Base-by-base conservation (phyloP, 2,329 filamentous ascomycete genomes). In the Trichoderma breve region DNA sequence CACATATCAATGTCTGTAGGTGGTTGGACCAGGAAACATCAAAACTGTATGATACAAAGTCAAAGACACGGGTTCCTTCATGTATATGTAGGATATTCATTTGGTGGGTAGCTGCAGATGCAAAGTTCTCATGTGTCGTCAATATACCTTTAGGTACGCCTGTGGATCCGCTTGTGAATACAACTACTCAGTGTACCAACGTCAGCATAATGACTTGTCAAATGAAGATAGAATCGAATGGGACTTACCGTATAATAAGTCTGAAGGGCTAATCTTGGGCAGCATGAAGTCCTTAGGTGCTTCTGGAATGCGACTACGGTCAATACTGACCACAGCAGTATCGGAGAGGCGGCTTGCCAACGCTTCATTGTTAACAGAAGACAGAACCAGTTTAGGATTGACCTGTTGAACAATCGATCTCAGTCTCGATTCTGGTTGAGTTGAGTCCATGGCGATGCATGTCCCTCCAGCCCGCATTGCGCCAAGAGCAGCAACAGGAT, bases 141-240 rank as follows among this genome's bases (percentile, higher is more conserved):
- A 86, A 79, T n/a, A 86, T 84, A 43, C 85, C 86, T 77, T 87
- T 87, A 3, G 86, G 86, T 39, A 79, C 78, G 4, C 86, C 86
- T 0, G 85, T 87, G 24, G 83, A 85, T 18, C 86, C 86, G 18
- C 85, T 87, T n/a, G 86, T 87, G 74, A 87, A 87, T 76, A 86
- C 84, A 73, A 86, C 83, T 57, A 32, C 36, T 39, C 21, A 9
- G 18, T 30, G 3, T 58, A 36, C 1, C 28, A 61, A 70, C 14
- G 11, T 71, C 32, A 64, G 58, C 24, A 53, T 47, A 28, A n/a
- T 24, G 1, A 53, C 30, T 64, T 36, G 39, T 58, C 6, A 3
- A 57, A 57, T 18, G 39, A 15, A 15, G 26, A 26, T 15, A 14
- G 28, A 39, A 36, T 28, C 7, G 30, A 14, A 39, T 30, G 53